A percentile compares a stretch with the other conserved stretches of the same genome.
These are phyloP conservation scores for Psilocybe tampanensis DNA, from an alignment of 768 basidiomycete genomes.

Conservation along the genomic window DNA sequence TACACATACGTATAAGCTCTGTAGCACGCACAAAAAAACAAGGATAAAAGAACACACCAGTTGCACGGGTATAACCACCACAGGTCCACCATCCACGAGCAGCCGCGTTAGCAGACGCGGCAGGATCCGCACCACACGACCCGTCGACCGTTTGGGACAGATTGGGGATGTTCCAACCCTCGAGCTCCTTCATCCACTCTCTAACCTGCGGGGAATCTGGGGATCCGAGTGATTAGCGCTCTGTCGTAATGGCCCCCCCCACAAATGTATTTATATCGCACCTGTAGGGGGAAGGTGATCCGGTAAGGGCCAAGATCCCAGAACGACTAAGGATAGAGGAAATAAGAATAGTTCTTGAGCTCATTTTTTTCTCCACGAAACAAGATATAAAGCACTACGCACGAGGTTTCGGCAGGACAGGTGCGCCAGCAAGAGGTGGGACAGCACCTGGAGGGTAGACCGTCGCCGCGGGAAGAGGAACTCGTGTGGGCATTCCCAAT, in stretches of 20 bases:
- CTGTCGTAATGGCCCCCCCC: neutral
- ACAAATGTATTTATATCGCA: slow-evolving; percentile 30
- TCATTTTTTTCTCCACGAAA: neutral
- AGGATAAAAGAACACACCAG: slow-evolving; percentile 37
- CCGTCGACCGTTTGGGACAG: slow-evolving; percentile 65
- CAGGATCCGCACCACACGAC: slow-evolving; percentile 64
- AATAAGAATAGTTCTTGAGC: neutral
- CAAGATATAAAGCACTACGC: slow-evolving; percentile 20
- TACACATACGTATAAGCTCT: slow-evolving; percentile 14
- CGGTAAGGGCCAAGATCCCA: slow-evolving; percentile 59
- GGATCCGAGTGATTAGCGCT: neutral
- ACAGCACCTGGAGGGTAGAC: slow-evolving; percentile 62
- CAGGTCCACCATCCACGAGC: slow-evolving; percentile 91
- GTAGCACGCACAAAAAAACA: neutral
- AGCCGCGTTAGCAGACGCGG: slow-evolving; percentile 56
- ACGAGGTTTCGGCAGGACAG: slow-evolving; percentile 68
- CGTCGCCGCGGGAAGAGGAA: slow-evolving; percentile 49
- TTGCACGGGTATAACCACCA: slow-evolving; percentile 63
- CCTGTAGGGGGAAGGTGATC: slow-evolving; percentile 64
- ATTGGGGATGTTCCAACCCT: slow-evolving; percentile 70
- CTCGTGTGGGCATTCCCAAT: slow-evolving; percentile 61
- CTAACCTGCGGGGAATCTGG: slow-evolving; percentile 63
- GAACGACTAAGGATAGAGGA: slow-evolving; percentile 51
- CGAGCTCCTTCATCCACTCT: slow-evolving; percentile 76
- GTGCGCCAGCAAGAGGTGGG: slow-evolving; percentile 66